A percentile compares a stretch with the other conserved stretches of the same genome.
phyloP scores from a whole-genome alignment of 805 yeast species.

The Vanderwaltozyma yarrowii region DNA sequence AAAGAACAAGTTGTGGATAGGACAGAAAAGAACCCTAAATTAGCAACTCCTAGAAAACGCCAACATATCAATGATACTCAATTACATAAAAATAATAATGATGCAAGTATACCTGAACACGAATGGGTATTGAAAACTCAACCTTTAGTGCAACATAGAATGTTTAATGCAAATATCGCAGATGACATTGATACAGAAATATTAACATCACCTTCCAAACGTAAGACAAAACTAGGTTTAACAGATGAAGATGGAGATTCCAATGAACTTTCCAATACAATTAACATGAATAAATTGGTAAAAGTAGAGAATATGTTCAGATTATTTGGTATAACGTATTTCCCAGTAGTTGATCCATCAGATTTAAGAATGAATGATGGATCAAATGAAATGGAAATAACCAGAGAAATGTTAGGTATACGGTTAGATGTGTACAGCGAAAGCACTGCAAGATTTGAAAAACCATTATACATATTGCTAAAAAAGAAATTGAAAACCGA shows the following conservation, averaged over 20 bases:
- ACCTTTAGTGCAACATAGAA: slow-evolving; percentile 13
- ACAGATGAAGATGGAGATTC: not conserved
- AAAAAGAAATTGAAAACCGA: slow-evolving; percentile 21
- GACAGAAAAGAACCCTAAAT: not conserved
- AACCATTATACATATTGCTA: slow-evolving; percentile 30
- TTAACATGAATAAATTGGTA: slow-evolving; percentile 11
- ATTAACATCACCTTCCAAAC: slow-evolving; percentile 23
- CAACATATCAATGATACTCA: not conserved
- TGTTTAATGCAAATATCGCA: slow-evolving; percentile 20
- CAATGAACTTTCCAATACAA: not conserved
- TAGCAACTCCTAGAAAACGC: not conserved
- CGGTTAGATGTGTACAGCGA: slow-evolving; percentile 32
- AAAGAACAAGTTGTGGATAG: not conserved
- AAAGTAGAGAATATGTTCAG: slow-evolving; percentile 29
- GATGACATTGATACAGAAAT: slow-evolving; percentile 16
- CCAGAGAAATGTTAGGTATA: slow-evolving; percentile 27
- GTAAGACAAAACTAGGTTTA: slow-evolving; percentile 6
- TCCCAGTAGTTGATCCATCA: slow-evolving; percentile 32
- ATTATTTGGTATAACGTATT: slow-evolving; percentile 32
- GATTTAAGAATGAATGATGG: slow-evolving; percentile 12
- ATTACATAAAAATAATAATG: not conserved
- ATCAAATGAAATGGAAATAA: slow-evolving; percentile 7
- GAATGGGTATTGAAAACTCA: slow-evolving; percentile 17
- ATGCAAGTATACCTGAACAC: slow-evolving; percentile 9
- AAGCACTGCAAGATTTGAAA: slow-evolving; percentile 19